Evolutionary conservation across 2,329 filamentous ascomycete species (phyloP).

Genomic region (Diaporthe citrichinensis): DNA sequence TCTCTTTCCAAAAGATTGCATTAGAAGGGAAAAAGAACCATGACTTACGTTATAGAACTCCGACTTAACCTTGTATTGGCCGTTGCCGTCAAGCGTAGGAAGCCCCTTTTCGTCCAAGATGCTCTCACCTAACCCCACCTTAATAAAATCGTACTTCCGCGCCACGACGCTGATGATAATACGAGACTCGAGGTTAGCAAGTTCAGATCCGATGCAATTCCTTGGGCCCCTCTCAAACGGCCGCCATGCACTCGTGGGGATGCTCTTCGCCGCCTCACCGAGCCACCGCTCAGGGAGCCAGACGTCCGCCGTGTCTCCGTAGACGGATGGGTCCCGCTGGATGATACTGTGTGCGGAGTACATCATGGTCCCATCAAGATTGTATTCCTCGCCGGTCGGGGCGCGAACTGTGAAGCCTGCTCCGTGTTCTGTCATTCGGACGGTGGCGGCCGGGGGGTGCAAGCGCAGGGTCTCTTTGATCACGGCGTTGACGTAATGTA

Average conservation of each 20-base stretch:
- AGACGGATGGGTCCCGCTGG: conserved; percentile 52
- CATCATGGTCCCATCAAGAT: conserved; percentile 53
- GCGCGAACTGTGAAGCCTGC: conserved; percentile 49
- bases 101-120: conserved; percentile 44
- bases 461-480: conserved; percentile 44
- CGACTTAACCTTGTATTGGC: conserved; percentile 44
- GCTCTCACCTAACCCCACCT: conserved; percentile 49
- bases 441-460: conserved; percentile 50
- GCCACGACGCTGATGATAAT: conserved; percentile 50
- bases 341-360: conserved; percentile 52
- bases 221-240: conserved; percentile 67
- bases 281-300: conserved; percentile 59
- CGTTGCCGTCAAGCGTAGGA: conserved; percentile 43
- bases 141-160: conserved; percentile 50
- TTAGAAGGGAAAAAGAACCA: too few species aligned
- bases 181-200: conserved; percentile 58
- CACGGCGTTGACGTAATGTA: conserved; percentile 43
- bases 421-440: conserved; percentile 47
- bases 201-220: conserved; percentile 68
- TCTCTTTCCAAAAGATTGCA: not conserved
- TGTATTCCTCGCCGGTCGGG: conserved; percentile 46
- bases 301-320: conserved; percentile 51
- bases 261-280: conserved; percentile 44
- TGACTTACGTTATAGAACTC: conserved; percentile 47
- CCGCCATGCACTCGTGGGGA: conserved; percentile 60